These are phyloP conservation scores for Elongisporangium undulatum DNA, from an alignment of 352 stramenopile genomes.

Conservation along the genomic window DNA sequence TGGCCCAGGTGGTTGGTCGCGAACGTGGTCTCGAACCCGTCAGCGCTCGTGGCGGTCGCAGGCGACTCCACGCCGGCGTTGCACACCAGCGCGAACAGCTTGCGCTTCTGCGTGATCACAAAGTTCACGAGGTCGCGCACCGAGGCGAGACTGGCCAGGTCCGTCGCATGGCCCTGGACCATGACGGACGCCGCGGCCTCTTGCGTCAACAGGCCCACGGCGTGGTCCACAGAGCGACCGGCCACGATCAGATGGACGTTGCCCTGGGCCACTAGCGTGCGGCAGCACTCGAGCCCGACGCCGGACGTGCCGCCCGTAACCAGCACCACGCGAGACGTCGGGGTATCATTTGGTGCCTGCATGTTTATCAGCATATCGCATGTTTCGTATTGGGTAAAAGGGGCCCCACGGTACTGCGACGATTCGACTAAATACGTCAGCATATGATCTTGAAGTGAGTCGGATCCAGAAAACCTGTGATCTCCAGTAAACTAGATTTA, in stretches of 20 bases:
- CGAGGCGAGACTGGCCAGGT: slow-evolving; percentile 24
- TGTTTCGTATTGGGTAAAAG: neutral
- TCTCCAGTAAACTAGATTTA: neutral
- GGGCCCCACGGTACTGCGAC: neutral
- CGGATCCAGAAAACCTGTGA: neutral
- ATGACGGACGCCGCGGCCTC: neutral
- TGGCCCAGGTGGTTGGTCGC: slow-evolving; percentile 35
- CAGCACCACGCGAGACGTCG: slow-evolving; percentile 17
- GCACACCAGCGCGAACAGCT: slow-evolving; percentile 38
- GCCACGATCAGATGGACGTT: slow-evolving; percentile 24
- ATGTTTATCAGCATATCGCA: neutral
- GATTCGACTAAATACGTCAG: neutral
- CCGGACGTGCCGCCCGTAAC: slow-evolving; percentile 30
- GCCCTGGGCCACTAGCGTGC: slow-evolving; percentile 14
- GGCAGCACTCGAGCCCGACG: slow-evolving; percentile 22
- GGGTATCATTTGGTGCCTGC: neutral
- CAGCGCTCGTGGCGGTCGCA: slow-evolving; percentile 12
- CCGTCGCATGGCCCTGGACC: slow-evolving; percentile 20
- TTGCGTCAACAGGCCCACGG: slow-evolving; percentile 4
- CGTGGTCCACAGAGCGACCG: slow-evolving; percentile 19
- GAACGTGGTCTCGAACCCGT: slow-evolving; percentile 36
- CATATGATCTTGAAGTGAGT: neutral
- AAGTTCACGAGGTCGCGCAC: slow-evolving; percentile 19
- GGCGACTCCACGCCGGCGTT: slow-evolving; percentile 30
- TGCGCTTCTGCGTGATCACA: slow-evolving; percentile 14